Evolutionary conservation across 1,284 basidiomycete species (phyloP).

Genomic region (Pholiota adiposa): DNA sequence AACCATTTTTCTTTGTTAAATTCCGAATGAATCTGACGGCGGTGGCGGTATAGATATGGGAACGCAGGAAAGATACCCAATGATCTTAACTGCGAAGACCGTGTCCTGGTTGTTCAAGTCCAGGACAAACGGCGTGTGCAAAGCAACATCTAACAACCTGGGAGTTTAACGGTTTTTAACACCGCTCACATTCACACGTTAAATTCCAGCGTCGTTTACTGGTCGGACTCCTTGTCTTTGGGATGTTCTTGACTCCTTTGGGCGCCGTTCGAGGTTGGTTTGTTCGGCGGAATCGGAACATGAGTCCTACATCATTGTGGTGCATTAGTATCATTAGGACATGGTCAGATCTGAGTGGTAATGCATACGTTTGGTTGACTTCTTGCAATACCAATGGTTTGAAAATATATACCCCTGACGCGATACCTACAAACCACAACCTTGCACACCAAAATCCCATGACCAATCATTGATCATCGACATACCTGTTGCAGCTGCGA

Average conservation of each 20-base stretch:
- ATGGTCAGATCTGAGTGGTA: constrained; percentile 5
- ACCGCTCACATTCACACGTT: constrained; percentile 16
- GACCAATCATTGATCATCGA: not conserved
- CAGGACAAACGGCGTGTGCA: constrained; percentile 4
- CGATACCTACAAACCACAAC: constrained; percentile 45
- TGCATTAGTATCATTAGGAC: constrained; percentile 18
- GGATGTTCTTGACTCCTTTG: constrained; percentile 20
- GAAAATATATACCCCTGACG: constrained; percentile 69
- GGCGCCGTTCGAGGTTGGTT: constrained; percentile 17
- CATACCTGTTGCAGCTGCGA: constrained; percentile 43
- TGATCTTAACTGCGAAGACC: constrained; percentile 12
- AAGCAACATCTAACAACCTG: constrained; percentile 8
- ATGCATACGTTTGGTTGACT: constrained; percentile 21
- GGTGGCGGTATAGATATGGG: constrained; percentile 68
- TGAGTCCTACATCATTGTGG: constrained; percentile 19
- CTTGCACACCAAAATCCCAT: not conserved
- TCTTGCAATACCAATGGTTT: constrained; percentile 42
- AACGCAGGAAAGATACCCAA: constrained; percentile 46
- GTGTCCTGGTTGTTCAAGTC: constrained; percentile 10
- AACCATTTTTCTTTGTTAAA: constrained; percentile 10
- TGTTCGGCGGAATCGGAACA: constrained; percentile 20
- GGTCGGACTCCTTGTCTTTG: constrained; percentile 18
- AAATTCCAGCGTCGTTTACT: constrained; percentile 14
- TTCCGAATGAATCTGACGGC: constrained; percentile 14
- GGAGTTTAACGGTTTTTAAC: constrained; percentile 14